Evolutionary conservation across 2,329 filamentous ascomycete species (phyloP), one percentile per base, ranked within the genome.

Genomic region (Ophiobolus disseminans): DNA sequence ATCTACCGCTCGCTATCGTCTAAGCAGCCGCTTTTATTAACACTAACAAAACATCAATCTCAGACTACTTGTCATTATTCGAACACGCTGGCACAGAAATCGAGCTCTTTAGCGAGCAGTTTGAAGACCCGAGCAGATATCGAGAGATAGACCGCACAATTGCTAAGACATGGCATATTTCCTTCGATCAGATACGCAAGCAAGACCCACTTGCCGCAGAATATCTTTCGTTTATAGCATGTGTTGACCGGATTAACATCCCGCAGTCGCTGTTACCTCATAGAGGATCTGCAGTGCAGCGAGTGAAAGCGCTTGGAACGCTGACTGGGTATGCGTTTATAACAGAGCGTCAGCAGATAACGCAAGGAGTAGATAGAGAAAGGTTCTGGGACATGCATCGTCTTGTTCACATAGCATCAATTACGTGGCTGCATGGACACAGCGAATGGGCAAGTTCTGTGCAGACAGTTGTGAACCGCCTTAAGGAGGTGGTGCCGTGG

Each of bases 161-260:
- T 21, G 63, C 65, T 5, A 69, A 58, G 9, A 75, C 70, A 19
- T 76, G 67, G 72, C 51, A 69, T 4, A 66, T 75, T 21, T 73
- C 71, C 11, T 75, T 76, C 37, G 49, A 70, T 6, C 62, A 73
- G 31, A 75, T 76, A 21, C 58, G 54, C 26, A 43, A 47, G 16
- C 25, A 57, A 11, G 50, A 75, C 48, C 32, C 45, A n/a, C 41
- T 26, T 11, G 23, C 23, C 6, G 23, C 23, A 26, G 23, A 11
- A 6, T 26, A 11, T 11, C 23, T 26, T 26, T 6, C 23, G 23
- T 26, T 26, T 26, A 26, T 26, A 26, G 23, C 23, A 26, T 26
- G 11, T 11, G 11, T 26, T 26, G 23, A 26, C 23, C 23, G 23
- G 7, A 26, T 26, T 26, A 26, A 26, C 23, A 26, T 26, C 23